A percentile compares a stretch with the other conserved stretches of the same genome.
phyloP scores from a whole-genome alignment of 495 filamentous ascomycete species.

The Jackrogersella multiformis region DNA sequence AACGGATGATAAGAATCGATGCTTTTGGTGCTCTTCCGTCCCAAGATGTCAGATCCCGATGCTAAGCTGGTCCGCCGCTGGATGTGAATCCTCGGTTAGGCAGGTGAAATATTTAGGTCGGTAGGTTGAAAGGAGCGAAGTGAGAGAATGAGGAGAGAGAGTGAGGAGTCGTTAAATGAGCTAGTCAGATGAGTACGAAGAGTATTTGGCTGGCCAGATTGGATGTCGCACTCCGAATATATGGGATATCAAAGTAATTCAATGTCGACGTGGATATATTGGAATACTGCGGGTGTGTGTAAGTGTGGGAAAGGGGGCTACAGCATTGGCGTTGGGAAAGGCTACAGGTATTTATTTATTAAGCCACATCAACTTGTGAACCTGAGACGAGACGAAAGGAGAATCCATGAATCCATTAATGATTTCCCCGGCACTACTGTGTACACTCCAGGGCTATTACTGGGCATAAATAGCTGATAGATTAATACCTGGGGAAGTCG shows the following conservation, averaged over 20 bases:
- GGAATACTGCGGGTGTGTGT: conserved; percentile 15
- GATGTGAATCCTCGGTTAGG: conserved; percentile 38
- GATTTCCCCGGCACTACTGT: conserved; percentile 29
- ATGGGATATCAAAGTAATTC: conserved; percentile 14
- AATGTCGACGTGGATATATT: conserved; percentile 38
- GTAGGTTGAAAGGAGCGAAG: conserved; percentile 13
- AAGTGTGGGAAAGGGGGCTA: conserved; percentile 20
- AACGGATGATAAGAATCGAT: conserved; percentile 29
- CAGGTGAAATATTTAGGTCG: conserved; percentile 29
- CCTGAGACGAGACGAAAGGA: conserved; percentile 40
- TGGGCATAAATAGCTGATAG: conserved; percentile 33
- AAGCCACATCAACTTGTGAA: conserved; percentile 27
- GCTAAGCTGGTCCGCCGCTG: conserved; percentile 32
- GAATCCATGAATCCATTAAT: conserved; percentile 28
- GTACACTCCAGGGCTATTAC: no score
- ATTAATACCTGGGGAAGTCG: conserved; percentile 41
- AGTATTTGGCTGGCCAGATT: conserved; percentile 23
- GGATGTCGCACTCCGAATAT: conserved; percentile 36
- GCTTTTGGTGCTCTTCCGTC: conserved; percentile 22
- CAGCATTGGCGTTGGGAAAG: conserved; percentile 14
- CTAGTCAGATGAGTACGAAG: conserved; percentile 1
- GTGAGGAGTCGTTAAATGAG: background rate
- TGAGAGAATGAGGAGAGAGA: conserved; percentile 14
- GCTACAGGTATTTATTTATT: conserved; percentile 35
- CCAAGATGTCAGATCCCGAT: conserved; percentile 41